Percentiles rank a stretch among this genome's conserved stretches.
These are phyloP conservation scores for Pisolithus sp. DNA, from an alignment of 768 basidiomycete genomes.

Conservation along the genomic window DNA sequence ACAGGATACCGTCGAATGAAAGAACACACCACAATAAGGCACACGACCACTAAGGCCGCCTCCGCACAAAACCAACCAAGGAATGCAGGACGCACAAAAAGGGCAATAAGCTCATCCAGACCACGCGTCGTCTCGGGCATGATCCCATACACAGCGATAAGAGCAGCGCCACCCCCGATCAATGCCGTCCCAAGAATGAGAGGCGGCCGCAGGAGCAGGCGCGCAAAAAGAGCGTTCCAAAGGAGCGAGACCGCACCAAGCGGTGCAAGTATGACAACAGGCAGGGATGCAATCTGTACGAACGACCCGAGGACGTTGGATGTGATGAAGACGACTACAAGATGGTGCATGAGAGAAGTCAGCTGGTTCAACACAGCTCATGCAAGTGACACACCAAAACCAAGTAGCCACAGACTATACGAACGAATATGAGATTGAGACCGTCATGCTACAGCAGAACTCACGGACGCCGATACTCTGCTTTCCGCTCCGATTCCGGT, in stretches of 20 bases:
- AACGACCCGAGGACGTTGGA: conserved; percentile 85
- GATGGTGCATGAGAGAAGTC: background rate
- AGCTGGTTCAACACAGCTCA: conserved; percentile 1
- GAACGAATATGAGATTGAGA: background rate
- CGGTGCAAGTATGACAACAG: conserved; percentile 91
- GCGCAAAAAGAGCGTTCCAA: conserved; percentile 92
- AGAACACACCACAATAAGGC: conserved; percentile 55
- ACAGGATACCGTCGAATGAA: background rate
- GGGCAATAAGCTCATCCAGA: conserved; percentile 72
- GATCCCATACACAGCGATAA: conserved; percentile 89
- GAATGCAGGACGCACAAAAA: conserved; percentile 75
- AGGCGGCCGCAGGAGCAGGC: conserved; percentile 71
- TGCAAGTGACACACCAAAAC: conserved; percentile 47
- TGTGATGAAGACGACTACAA: conserved; percentile 64
- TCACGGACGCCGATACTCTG: conserved; percentile 77
- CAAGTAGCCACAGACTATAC: conserved; percentile 77
- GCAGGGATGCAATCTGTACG: conserved; percentile 89
- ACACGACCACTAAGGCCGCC: conserved; percentile 49
- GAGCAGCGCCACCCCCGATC: conserved; percentile 82
- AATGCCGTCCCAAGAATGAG: conserved; percentile 83
- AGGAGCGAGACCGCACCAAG: conserved; percentile 88
- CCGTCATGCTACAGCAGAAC: conserved; percentile 18
- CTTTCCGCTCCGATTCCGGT: conserved; percentile 54
- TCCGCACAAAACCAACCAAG: conserved; percentile 76
- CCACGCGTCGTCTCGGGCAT: conserved; percentile 84